phyloP scores from a whole-genome alignment of 192 early-diverging fungal species.

The Chytriomyces confervae region DNA sequence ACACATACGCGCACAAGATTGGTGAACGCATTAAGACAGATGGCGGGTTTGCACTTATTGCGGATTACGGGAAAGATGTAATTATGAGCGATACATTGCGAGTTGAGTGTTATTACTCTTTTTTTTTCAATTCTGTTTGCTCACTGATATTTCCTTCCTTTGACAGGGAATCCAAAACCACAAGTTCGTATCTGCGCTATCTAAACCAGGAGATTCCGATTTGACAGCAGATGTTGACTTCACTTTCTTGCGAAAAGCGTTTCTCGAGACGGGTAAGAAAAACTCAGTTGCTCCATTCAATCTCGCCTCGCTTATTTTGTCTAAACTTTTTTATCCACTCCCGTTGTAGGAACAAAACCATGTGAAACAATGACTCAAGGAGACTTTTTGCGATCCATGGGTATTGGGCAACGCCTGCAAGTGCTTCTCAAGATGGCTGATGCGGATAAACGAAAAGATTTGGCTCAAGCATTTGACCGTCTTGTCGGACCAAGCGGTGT shows the following conservation, averaged over 20 bases:
- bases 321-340: neutral
- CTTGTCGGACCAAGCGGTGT: constrained; percentile 69
- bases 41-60: constrained; percentile 74
- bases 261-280: constrained; percentile 18
- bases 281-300: neutral
- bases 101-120: constrained; percentile 43
- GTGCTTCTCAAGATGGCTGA: constrained; percentile 70
- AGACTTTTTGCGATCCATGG: constrained; percentile 73
- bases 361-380: constrained; percentile 84
- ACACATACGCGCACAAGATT: constrained; percentile 67
- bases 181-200: constrained; percentile 78
- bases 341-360: constrained; percentile 18
- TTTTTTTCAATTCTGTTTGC: neutral
- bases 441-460: constrained; percentile 55
- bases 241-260: constrained; percentile 35
- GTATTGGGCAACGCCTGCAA: constrained; percentile 76
- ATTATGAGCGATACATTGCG: constrained; percentile 79
- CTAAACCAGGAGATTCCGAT: constrained; percentile 82
- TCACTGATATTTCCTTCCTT: constrained; percentile 15
- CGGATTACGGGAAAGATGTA: constrained; percentile 91
- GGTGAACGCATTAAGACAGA: constrained; percentile 69
- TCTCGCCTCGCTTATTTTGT: too few relatives aligned
- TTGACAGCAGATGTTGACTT: constrained; percentile 95
- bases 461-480: constrained; percentile 75
- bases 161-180: constrained; percentile 81